phyloP scores from a whole-genome alignment of 2,329 filamentous ascomycete species.

The Epichloe gansuensis region DNA sequence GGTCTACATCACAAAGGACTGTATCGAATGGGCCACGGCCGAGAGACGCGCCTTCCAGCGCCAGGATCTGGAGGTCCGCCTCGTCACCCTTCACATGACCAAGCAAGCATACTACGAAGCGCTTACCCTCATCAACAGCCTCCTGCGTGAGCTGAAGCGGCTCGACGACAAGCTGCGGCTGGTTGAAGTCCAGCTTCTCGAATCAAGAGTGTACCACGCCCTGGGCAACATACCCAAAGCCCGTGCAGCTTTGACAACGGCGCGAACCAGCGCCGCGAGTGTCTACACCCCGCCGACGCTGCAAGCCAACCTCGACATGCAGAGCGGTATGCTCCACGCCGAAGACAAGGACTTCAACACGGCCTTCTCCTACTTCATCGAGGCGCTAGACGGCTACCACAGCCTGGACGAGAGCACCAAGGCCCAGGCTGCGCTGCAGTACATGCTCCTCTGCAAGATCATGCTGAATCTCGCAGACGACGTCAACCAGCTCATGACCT shows the following conservation, averaged over 20 bases:
- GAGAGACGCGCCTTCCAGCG: conserved; percentile 92
- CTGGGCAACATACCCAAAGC: conserved; percentile 94
- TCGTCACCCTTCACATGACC: conserved; percentile 88
- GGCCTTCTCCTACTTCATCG: conserved; percentile 97
- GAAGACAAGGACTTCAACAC: conserved; percentile 99
- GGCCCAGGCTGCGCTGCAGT: conserved; percentile 95
- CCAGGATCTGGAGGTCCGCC: conserved; percentile 92
- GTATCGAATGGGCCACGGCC: conserved; percentile 96
- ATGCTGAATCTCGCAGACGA: conserved; percentile 97
- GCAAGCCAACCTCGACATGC: conserved; percentile 96
- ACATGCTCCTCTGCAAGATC: conserved; percentile 99
- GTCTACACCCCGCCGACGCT: conserved; percentile 94
- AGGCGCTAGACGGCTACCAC: conserved; percentile 94
- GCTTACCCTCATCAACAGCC: conserved; percentile 87
- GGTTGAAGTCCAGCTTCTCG: conserved; percentile 93
- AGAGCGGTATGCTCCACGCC: conserved; percentile 96
- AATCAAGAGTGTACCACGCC: conserved; percentile 94
- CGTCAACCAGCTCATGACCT: conserved; percentile 85
- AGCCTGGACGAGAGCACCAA: conserved; percentile 76
- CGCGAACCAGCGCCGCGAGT: conserved; percentile 86
- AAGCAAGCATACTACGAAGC: conserved; percentile 98
- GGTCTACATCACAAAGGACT: conserved; percentile 91
- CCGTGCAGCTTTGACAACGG: conserved; percentile 84
- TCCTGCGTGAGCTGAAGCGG: conserved; percentile 92
- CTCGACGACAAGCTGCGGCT: conserved; percentile 96